Conservation (phyloP, 2,329 filamentous ascomycete species). For the Claviceps sorghi region DNA sequence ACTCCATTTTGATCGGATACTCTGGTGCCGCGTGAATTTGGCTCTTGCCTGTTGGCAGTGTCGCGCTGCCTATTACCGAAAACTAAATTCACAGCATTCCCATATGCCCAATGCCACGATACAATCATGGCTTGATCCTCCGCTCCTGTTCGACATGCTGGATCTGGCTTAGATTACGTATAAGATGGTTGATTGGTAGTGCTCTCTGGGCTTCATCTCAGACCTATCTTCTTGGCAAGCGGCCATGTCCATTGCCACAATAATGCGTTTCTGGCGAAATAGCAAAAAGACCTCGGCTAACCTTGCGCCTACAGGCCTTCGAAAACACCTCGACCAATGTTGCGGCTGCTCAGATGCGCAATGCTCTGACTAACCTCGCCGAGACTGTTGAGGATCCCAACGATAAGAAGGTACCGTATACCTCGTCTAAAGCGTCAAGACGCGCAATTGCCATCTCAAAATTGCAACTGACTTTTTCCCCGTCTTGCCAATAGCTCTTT, state of each 20-base stretch:
- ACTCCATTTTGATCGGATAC: too few relatives aligned
- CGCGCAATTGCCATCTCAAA: background rate
- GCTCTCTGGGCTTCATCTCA: background rate
- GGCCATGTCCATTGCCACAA: background rate
- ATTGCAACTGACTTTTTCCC: conserved; percentile 1
- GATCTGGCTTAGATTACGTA: background rate
- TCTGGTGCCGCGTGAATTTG: background rate
- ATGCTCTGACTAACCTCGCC: conserved; percentile 80
- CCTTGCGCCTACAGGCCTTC: conserved; percentile 54
- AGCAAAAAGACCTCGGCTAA: conserved; percentile 12
- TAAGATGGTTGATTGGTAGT: background rate
- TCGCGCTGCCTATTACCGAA: background rate
- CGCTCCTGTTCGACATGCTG: background rate
- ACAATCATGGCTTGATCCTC: background rate
- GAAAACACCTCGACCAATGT: conserved; percentile 99
- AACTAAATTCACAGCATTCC: background rate
- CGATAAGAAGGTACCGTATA: conserved; percentile 59
- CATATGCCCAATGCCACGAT: background rate
- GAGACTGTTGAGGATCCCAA: conserved; percentile 76
- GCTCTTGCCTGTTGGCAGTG: background rate
- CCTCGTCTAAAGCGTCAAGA: background rate
- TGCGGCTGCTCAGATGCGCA: conserved; percentile 97
- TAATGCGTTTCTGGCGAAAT: background rate
- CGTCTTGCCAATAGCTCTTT: conserved; percentile 49
- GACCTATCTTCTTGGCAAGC: background rate